phyloP scores from a whole-genome alignment of 768 basidiomycete genomes.

The Phlegmacium glaucopus region DNA sequence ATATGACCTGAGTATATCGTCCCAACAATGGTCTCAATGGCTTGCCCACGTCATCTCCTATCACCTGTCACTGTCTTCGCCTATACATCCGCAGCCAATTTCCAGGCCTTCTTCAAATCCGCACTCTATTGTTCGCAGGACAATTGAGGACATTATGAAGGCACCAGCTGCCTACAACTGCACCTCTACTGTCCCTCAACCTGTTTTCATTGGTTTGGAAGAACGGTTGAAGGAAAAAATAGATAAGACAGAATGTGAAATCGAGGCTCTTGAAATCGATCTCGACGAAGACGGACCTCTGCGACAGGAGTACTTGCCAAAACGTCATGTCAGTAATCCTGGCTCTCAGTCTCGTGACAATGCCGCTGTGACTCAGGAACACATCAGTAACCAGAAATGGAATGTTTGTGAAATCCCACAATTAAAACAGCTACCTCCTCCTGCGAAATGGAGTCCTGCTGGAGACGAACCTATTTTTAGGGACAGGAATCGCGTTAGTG shows the following conservation, averaged over 20 bases:
- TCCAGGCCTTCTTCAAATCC: constrained; percentile 75
- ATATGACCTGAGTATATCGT: constrained; percentile 67
- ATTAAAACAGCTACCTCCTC: constrained; percentile 54
- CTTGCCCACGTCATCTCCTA: constrained; percentile 61
- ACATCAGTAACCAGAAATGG: constrained; percentile 15
- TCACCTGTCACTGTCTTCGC: constrained; percentile 59
- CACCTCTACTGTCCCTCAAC: constrained; percentile 42
- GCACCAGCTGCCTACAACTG: constrained; percentile 35
- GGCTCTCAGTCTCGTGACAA: constrained; percentile 10
- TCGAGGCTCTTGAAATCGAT: constrained; percentile 68
- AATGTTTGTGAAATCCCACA: constrained; percentile 15
- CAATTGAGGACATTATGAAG: constrained; percentile 66
- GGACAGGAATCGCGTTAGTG: constrained; percentile 45
- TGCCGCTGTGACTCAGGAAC: constrained; percentile 5
- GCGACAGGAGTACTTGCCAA: constrained; percentile 77
- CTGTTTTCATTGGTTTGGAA: constrained; percentile 71
- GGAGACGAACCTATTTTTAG: constrained; percentile 74
- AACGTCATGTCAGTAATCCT: constrained; percentile 48
- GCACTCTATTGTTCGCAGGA: constrained; percentile 61
- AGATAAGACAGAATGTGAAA: constrained; percentile 39
- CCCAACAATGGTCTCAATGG: constrained; percentile 69
- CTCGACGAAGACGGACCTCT: constrained; percentile 82
- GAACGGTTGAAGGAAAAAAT: constrained; percentile 54
- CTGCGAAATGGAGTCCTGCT: constrained; percentile 78
- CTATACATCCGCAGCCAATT: constrained; percentile 67